phyloP scores from a whole-genome alignment of 2,329 filamentous ascomycete genomes.

The Calonectria naviculata region DNA sequence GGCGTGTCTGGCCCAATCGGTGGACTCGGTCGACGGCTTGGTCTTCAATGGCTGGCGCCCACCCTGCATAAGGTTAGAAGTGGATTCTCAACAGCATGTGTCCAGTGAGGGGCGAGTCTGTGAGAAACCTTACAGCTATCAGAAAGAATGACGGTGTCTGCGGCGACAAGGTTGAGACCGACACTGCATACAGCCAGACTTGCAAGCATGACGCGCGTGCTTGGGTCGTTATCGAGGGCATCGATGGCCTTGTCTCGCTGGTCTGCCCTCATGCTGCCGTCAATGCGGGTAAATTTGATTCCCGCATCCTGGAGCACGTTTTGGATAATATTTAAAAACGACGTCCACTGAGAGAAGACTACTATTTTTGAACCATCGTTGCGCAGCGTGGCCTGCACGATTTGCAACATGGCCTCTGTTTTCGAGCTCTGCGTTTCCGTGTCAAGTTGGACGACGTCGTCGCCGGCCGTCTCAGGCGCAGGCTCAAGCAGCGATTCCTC shows the following conservation, averaged over 20 bases:
- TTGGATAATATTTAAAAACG: constrained; percentile 79
- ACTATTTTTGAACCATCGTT: constrained; percentile 76
- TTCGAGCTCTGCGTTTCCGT: constrained; percentile 80
- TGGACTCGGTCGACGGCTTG: constrained; percentile 92
- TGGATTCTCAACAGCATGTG: not conserved
- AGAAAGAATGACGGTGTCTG: constrained; percentile 85
- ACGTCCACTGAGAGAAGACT: constrained; percentile 83
- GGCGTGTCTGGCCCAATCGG: constrained; percentile 82
- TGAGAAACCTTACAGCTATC: constrained; percentile 72
- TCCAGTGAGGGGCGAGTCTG: not conserved
- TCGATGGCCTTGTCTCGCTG: constrained; percentile 79
- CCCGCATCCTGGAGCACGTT: constrained; percentile 70
- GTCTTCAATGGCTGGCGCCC: constrained; percentile 92
- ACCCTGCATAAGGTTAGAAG: constrained; percentile 62
- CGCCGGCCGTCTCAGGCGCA: constrained; percentile 62
- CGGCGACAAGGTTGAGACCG: constrained; percentile 86
- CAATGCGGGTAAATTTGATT: constrained; percentile 77
- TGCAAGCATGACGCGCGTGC: constrained; percentile 82
- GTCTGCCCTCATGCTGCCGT: constrained; percentile 80
- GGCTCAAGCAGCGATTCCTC: constrained; percentile 73
- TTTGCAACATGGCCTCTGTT: constrained; percentile 81
- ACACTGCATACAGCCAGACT: constrained; percentile 86
- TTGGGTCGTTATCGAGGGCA: constrained; percentile 73
- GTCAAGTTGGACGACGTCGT: constrained; percentile 63
- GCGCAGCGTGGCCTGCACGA: constrained; percentile 75